These are phyloP conservation scores for Exophiala phaeomuriformis DNA, from an alignment of 2,329 filamentous ascomycete species.

Conservation along the genomic window DNA sequence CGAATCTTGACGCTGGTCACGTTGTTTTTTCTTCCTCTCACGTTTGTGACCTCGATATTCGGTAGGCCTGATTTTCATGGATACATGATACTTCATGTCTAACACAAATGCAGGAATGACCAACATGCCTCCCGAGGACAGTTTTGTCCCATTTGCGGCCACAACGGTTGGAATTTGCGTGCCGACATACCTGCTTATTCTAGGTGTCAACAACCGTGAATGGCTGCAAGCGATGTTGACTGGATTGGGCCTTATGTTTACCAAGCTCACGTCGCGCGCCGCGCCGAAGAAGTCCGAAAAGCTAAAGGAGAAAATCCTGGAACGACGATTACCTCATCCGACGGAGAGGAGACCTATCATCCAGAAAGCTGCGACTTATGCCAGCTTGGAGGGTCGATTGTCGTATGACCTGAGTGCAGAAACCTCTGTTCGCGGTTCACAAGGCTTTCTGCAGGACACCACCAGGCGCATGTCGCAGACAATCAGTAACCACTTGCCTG, in stretches of 20 bases:
- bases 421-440: conserved; percentile 9
- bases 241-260: conserved; percentile 11
- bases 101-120: conserved; percentile 6
- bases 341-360: conserved; percentile 4
- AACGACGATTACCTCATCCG: neutral
- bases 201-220: conserved; percentile 34
- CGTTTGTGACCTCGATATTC: conserved; percentile 29
- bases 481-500: conserved; percentile 11
- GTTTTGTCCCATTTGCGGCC: conserved; percentile 37
- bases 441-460: conserved; percentile 12
- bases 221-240: conserved; percentile 1
- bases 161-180: conserved; percentile 39
- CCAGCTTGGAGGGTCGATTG: conserved; percentile 16
- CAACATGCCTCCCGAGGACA: conserved; percentile 36
- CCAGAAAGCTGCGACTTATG: conserved; percentile 13
- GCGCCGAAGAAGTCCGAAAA: conserved; percentile 17
- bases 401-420: conserved; percentile 14
- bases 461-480: conserved; percentile 18
- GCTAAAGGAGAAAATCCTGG: conserved; percentile 14
- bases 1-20: conserved; percentile 37
- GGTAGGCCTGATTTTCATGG: conserved; percentile 9
- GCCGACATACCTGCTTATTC: conserved; percentile 42
- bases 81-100: neutral
- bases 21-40: conserved; percentile 37
- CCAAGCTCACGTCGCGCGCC: conserved; percentile 9